Evolutionary conservation across 306 rosid genomes (phyloP), one percentile per base, ranked within the genome.

Genomic region (Sphenostylis stenocarpa): DNA sequence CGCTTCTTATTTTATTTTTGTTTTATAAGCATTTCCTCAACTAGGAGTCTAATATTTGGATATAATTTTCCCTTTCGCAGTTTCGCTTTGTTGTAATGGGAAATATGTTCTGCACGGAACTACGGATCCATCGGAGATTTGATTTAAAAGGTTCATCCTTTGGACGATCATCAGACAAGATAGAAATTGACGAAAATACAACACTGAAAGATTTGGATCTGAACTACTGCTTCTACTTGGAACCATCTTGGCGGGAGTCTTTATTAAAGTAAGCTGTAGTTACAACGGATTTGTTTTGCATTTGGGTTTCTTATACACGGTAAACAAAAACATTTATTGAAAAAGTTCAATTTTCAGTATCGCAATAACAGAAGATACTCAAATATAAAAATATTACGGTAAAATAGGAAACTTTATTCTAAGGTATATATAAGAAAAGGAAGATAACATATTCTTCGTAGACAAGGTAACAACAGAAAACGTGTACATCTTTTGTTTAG

Each of bases 61-160:
- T 17, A 29, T 67, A 51, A 63, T 53, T 61, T 57, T 64, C 61
- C 77, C 34, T 67, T 56, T 56, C 83, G 90, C 91, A 93, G 98
- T 93, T 93, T 86, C 93, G 95, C 20, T 93, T 93, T 80, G 98
- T 91, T 51, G 97, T 93, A 67, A 93, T 93, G 98, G 98, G 98
- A 76, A 93, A 93, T 86, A 91, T 93, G 97, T 93, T 93, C 85
- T 93, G 97, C 86, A 91, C 98, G 49, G 95, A 93, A 79, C 80
- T 93, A 79, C 88, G 98, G 87, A 93, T 93, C 73, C 97, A 93
- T 82, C 74, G 97, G 68, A 85, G 98, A 77, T 93, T 86, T 83
- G 98, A 93, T 78, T 84, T 93, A 84, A 93, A 93, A 81, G 98
- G 98, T 76, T 93, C 98, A 4, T 93, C 97, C 67, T 84, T 91